phyloP scores from a whole-genome alignment of 345 rosid species.

The Populus tremula region DNA sequence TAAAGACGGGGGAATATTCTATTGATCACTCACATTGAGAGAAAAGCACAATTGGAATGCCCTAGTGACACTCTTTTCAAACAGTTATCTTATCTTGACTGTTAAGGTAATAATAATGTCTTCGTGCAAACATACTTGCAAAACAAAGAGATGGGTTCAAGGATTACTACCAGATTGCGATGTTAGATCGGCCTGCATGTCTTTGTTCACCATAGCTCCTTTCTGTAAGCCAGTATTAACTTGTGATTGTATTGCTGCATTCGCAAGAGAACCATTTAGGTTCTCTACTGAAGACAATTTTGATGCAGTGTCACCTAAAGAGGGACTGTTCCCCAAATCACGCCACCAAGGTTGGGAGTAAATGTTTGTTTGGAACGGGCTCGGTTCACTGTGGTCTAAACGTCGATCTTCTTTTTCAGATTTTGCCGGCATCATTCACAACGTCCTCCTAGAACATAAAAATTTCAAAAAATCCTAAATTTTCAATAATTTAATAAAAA shows the following conservation, averaged over 20 bases:
- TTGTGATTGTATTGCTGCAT: slow-evolving; percentile 23
- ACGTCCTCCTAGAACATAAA: slow-evolving; percentile 14
- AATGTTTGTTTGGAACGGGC: slow-evolving; percentile 28
- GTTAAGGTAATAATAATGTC: background rate
- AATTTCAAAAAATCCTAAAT: slow-evolving; percentile 11
- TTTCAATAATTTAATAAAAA: slow-evolving; percentile 2
- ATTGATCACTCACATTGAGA: background rate
- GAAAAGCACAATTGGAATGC: background rate
- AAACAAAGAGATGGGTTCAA: background rate
- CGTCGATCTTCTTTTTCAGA: slow-evolving; percentile 26
- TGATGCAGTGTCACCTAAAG: slow-evolving; percentile 29
- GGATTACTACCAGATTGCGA: slow-evolving; percentile 17
- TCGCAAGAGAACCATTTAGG: slow-evolving; percentile 24
- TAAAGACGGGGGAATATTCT: background rate
- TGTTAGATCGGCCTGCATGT: slow-evolving; percentile 2
- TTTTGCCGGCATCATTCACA: slow-evolving; percentile 48
- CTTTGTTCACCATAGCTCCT: slow-evolving; percentile 22
- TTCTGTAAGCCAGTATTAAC: slow-evolving; percentile 23
- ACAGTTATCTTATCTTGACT: background rate
- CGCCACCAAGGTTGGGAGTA: slow-evolving; percentile 56
- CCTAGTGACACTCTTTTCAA: background rate
- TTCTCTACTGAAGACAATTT: slow-evolving; percentile 24
- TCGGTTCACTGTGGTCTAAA: slow-evolving; percentile 29
- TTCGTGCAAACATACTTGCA: background rate
- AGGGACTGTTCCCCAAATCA: slow-evolving; percentile 29